Percentiles rank a stretch among this genome's conserved stretches.
Conservation (phyloP, 345 rosid species). For the Eucalyptus dawsonii region DNA sequence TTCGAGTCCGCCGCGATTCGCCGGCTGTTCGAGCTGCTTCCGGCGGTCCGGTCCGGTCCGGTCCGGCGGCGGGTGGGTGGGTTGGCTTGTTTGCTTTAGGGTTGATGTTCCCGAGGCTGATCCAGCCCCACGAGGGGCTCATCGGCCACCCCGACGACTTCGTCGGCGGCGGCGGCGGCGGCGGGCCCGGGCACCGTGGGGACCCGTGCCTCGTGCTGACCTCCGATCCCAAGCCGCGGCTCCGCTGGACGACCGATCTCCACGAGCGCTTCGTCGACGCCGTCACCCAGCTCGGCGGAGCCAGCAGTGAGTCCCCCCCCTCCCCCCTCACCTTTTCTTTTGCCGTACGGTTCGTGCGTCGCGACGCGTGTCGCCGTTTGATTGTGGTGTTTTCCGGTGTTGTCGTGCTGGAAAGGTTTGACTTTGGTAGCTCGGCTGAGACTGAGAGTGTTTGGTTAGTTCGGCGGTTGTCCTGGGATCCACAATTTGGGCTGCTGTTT, state of each 20-base stretch:
- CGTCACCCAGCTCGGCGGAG: slow-evolving; percentile 81
- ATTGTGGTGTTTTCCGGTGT: neutral
- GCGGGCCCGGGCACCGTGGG: neutral
- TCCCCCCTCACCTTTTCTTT: neutral
- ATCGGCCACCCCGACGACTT: slow-evolving; percentile 8
- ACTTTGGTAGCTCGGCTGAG: neutral
- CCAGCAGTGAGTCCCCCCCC: slow-evolving; percentile 35
- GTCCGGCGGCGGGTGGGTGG: neutral
- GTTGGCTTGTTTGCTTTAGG: neutral
- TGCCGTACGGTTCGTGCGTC: neutral
- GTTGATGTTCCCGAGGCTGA: slow-evolving; percentile 18
- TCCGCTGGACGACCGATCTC: slow-evolving; percentile 86
- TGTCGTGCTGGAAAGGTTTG: neutral
- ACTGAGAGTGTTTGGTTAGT: neutral
- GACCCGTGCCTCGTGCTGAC: slow-evolving; percentile 75
- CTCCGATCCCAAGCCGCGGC: slow-evolving; percentile 89
- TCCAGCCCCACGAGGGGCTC: slow-evolving; percentile 14
- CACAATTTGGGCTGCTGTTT: neutral
- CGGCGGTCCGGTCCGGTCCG: neutral
- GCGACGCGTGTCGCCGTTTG: neutral
- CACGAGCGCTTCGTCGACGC: slow-evolving; percentile 90
- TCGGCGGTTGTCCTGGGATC: neutral
- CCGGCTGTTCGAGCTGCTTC: neutral
- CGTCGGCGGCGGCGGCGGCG: neutral
- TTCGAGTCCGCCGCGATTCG: neutral